Base-by-base conservation (phyloP, 495 filamentous ascomycete species). In the Pseudoneurospora amorphoporcata region DNA sequence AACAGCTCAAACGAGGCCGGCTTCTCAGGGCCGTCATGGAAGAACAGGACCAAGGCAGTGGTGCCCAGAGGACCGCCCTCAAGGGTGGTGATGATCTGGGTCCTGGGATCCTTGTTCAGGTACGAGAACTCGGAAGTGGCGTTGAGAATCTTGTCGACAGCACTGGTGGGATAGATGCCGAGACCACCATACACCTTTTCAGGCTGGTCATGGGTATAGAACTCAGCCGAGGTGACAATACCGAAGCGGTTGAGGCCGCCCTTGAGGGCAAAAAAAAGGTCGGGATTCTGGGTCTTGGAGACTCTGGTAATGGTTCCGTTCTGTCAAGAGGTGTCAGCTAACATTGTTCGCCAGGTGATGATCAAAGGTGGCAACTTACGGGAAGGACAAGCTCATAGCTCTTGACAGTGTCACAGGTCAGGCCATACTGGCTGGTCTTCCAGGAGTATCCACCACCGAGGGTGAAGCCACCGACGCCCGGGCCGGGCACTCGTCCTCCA, bases 21-120 rank as follows among this genome's bases (percentile, higher is more conserved):
- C 14, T 87, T 87, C 69, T 84, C 80, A 0, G 87, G 85, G 4
- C 87, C 88, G 61, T 91, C 87, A 74, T 90, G 88, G 81, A 89
- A 91, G 58, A 79, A 74, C 4, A 90, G 73, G 71, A 87, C 88
- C 72, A 89, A 75, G 38, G 87, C 82, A 80, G 84, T 86, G 43
- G 85, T 80, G n/a, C 88, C 83, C 43, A 88, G 38, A 0, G 84
- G 41, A 0, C 78, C 76, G 10, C 58, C 74, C 71, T 88, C 83
- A 0, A 84, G 75, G 0, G 88, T 89, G 71, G 86, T 74, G 58
- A 90, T 88, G 37, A 89, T 84, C 0, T 82, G 81, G 0, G 87
- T 84, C 72, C 87, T 86, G 8, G 73, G 68, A 58, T 79, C 75
- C 1, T 69, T 75, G 40, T 68, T 75, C 71, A 84, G 82, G 68